Evolutionary conservation across 495 filamentous ascomycete species (phyloP).

Genomic region (Sordaria brevicollis): DNA sequence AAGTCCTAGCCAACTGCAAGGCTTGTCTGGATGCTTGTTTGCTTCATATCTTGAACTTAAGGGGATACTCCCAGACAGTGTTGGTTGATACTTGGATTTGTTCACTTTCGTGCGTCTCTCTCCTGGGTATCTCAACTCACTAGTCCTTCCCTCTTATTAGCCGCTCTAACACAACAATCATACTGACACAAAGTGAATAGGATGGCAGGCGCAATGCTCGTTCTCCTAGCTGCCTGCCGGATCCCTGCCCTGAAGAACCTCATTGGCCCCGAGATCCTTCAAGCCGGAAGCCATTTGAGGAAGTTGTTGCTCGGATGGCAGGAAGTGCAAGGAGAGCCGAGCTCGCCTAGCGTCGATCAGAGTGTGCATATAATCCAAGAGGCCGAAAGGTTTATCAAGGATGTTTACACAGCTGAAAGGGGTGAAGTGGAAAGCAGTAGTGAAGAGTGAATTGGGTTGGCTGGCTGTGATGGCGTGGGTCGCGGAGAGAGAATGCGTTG

Average conservation of each 20-base stretch:
- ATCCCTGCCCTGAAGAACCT: conserved; percentile 10
- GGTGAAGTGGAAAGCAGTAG: background rate
- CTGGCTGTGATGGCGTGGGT: background rate
- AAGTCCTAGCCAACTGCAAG: conserved; percentile 25
- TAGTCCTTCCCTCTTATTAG: background rate
- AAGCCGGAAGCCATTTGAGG: conserved; percentile 18
- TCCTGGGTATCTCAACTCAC: background rate
- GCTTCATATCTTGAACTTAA: conserved; percentile 31
- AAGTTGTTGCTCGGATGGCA: conserved; percentile 18
- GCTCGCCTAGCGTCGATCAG: conserved; percentile 22
- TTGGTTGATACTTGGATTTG: conserved; percentile 42
- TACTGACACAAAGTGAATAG: conserved; percentile 4
- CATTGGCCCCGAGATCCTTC: conserved; percentile 16
- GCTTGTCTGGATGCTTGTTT: conserved; percentile 31
- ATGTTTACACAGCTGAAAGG: conserved; percentile 6
- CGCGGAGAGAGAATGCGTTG: fast-evolving
- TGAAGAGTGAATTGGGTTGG: background rate
- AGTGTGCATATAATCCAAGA: conserved; percentile 22
- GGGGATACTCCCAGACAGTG: conserved; percentile 29
- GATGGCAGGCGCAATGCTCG: conserved; percentile 26
- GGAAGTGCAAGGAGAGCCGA: conserved; percentile 16
- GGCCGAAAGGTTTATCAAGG: conserved; percentile 18
- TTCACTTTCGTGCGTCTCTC: conserved; percentile 31
- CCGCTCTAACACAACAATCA: no score
- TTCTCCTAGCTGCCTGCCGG: conserved; percentile 19